phyloP scores from a whole-genome alignment of 805 yeast genomes.

The Hanseniaspora mollemarum region DNA sequence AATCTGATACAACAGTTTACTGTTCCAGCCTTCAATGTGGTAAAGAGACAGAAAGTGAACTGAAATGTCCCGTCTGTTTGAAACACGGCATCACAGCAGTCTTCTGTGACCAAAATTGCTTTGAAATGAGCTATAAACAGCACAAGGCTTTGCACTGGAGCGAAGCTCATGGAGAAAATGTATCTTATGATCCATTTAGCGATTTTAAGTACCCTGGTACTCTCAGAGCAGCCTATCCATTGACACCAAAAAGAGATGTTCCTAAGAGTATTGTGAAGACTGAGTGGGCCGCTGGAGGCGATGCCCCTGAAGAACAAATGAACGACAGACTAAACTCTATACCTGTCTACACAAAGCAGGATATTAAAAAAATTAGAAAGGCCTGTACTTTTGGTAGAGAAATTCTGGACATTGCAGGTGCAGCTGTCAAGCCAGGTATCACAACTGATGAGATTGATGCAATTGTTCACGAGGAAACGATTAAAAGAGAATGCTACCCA shows the following conservation, averaged over 20 bases:
- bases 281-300: constrained; percentile 73
- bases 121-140: constrained; percentile 53
- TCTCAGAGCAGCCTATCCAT: constrained; percentile 69
- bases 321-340: constrained; percentile 60
- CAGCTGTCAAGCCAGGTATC: constrained; percentile 70
- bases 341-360: constrained; percentile 51
- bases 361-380: constrained; percentile 60
- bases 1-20: constrained; percentile 6
- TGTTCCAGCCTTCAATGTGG: constrained; percentile 83
- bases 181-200: constrained; percentile 76
- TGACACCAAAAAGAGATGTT: constrained; percentile 56
- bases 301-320: constrained; percentile 65
- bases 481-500: constrained; percentile 84
- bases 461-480: constrained; percentile 75
- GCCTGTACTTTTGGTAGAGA: constrained; percentile 75
- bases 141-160: constrained; percentile 69
- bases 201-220: constrained; percentile 61
- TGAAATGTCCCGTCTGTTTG: constrained; percentile 87
- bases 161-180: constrained; percentile 40
- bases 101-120: constrained; percentile 80
- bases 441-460: constrained; percentile 88
- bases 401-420: constrained; percentile 79
- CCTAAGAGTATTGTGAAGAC: constrained; percentile 65
- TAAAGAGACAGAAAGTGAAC: constrained; percentile 56
- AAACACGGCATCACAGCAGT: constrained; percentile 50